Evolutionary conservation across 306 rosid species (phyloP), one percentile per base, ranked within the genome.

Genomic region (Trichosanthes truncata): DNA sequence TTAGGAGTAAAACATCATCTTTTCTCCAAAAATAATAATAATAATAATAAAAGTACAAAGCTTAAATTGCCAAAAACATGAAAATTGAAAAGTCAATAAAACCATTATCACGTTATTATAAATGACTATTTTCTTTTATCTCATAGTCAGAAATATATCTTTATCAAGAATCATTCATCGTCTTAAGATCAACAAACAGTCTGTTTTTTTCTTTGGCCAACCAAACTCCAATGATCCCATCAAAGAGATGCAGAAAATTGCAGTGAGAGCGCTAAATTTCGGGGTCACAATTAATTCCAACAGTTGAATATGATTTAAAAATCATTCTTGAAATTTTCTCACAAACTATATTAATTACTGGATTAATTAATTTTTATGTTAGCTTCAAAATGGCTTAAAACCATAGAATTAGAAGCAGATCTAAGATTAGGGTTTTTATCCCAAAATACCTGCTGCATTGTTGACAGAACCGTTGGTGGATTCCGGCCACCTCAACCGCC

Each of bases 401-500:
- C 18, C 35, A 69, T 5, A 72, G 36, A 33, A 62, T 31, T 31
- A 17, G 13, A 55, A 74, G 5, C 63, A 52, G 80, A 78, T 78
- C 80, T 66, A 79, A 71, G 38, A 80, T 81, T 87, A 90, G 93
- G 92, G 97, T 90, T 84, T 85, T 25, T 1, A 7, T 1, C n/a
- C 18, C 18, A 31, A 46, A 20, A 43, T 43, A 94, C 99, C 97
- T 96, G 93, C 99, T 96, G 80, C 99, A 96, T 91, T 96, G 99
- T 80, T 96, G 99, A 85, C 99, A 96, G 85, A 96, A 96, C 51
- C 99, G 85, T 78, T 91, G 97, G 5, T 82, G 88, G 35, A 68
- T 69, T 1, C 91, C 93, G 4, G 79, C 80, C 29, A 96, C 82
- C 35, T 78, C 59, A 67, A 90, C 98, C 4, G 76, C 63, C 67